Evolutionary conservation across 257 asterid species (phyloP), one percentile per base, ranked within the genome.

Genomic region (Scutellaria galericulata): DNA sequence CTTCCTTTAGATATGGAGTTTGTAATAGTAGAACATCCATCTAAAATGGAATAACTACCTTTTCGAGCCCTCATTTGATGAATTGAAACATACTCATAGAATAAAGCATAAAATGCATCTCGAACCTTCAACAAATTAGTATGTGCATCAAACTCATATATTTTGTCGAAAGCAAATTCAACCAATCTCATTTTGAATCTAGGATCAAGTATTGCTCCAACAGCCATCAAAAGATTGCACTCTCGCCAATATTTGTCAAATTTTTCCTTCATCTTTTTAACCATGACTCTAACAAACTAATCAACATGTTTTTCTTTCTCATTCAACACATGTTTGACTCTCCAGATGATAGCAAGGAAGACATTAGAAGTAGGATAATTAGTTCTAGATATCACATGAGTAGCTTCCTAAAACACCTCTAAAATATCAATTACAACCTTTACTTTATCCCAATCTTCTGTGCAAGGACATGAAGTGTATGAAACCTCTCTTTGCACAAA

Each of bases 91-190:
- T 48, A 48, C 54, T 48, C 54, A 48, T 4, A 48, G 7, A 48
- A 48, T 7, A 48, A 13, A 48, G 0, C 15, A 48, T 48, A 3
- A 1, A 48, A 48, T 52, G 58, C 18, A 18, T 18, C 18, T 18
- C 18, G 18, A 18, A 18, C 18, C 18, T 18, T 18, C 18, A 18
- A 18, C 18, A 18, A 18, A 18, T 18, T 18, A 18, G 18, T 13
- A 9, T 48, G 39, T 46, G 45, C 70, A 5, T 22, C 45, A 22
- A 3, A 0, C 45, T 47, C 69, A 31, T 58, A 40, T 47, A 71
- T 18, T 71, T 56, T 53, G 7, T 12, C 12, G 27, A 56, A 69
- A 70, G 75, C 46, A 56, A 70, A 68, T 39, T 68, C 64, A 68
- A 66, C 71, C 24, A 66, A 48, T 45, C 55, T 66, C 60, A 66